Conservation (phyloP, 2,329 filamentous ascomycete species). For the Metarhizium album region DNA sequence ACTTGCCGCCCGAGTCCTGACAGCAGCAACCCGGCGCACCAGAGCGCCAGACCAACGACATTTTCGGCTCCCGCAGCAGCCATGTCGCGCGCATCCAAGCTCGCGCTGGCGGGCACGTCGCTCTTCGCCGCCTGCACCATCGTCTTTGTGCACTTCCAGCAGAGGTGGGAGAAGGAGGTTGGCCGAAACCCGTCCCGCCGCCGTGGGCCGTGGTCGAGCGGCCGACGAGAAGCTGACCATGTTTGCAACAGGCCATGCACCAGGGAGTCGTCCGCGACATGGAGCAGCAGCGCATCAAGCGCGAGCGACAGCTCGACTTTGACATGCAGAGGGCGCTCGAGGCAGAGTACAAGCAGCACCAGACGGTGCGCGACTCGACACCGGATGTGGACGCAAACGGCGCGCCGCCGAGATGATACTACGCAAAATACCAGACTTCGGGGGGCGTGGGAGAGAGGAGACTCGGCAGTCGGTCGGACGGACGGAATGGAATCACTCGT, state of each 20-base stretch:
- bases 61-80: neutral
- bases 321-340: constrained; percentile 81
- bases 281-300: constrained; percentile 84
- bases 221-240: neutral
- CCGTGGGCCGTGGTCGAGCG: neutral
- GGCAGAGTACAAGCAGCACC: constrained; percentile 80
- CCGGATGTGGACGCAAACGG: constrained; percentile 11
- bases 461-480: too few species aligned
- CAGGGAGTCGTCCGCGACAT: constrained; percentile 87
- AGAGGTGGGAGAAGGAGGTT: constrained; percentile 75
- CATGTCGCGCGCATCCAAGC: constrained; percentile 87
- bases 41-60: too few species aligned
- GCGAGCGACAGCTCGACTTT: constrained; percentile 86
- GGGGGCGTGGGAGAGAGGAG: too few species aligned
- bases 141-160: constrained; percentile 78
- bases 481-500: neutral
- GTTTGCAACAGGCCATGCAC: constrained; percentile 68
- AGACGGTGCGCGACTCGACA: constrained; percentile 52
- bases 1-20: too few species aligned
- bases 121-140: constrained; percentile 68
- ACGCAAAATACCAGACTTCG: too few species aligned
- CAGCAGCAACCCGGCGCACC: too few species aligned
- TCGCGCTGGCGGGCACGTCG: constrained; percentile 71
- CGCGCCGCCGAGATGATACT: constrained; percentile 13
- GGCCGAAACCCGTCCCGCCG: constrained; percentile 18